A percentile compares a stretch with the other conserved stretches of the same genome.
phyloP scores from a whole-genome alignment of 2,329 filamentous ascomycete genomes.

The Elsinoe ampelina region DNA sequence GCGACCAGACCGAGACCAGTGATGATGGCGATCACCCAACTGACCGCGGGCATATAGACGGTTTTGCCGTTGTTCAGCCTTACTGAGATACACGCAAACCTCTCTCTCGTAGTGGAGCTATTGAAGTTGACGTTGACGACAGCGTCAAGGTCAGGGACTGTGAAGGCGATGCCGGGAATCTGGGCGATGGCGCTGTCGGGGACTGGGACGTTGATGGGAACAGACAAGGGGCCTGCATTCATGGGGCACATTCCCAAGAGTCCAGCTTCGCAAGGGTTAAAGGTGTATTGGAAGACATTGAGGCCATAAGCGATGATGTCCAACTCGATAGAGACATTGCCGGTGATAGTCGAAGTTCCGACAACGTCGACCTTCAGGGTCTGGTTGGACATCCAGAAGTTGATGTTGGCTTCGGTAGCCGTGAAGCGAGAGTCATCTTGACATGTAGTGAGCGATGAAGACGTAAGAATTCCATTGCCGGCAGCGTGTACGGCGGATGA shows the following conservation, averaged over 20 bases:
- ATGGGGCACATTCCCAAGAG: conserved; percentile 80
- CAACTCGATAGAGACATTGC: conserved; percentile 70
- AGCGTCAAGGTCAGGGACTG: conserved; percentile 83
- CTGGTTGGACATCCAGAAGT: conserved; percentile 66
- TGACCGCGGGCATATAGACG: conserved; percentile 77
- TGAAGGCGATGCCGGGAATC: conserved; percentile 80
- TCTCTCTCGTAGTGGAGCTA: conserved; percentile 51
- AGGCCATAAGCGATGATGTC: conserved; percentile 76
- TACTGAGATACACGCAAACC: conserved; percentile 79
- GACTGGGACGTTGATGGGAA: conserved; percentile 61
- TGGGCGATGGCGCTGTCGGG: conserved; percentile 47
- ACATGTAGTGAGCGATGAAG: conserved; percentile 76
- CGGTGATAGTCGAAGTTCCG: conserved; percentile 73
- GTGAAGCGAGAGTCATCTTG: conserved; percentile 77
- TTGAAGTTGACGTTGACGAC: conserved; percentile 76
- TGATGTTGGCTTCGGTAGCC: conserved; percentile 79
- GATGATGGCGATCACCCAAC: conserved; percentile 82
- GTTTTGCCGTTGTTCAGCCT: conserved; percentile 85
- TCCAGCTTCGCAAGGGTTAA: conserved; percentile 62
- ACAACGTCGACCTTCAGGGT: conserved; percentile 65
- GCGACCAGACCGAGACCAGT: conserved; percentile 73
- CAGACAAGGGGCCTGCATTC: conserved; percentile 72
- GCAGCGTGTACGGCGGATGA: conserved; percentile 44
- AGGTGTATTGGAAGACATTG: conserved; percentile 52
- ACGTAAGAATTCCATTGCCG: conserved; percentile 57